Percentiles rank a stretch among this genome's conserved stretches.
phyloP scores from a whole-genome alignment of 2,329 filamentous ascomycete genomes.

The Fusarium concolor region DNA sequence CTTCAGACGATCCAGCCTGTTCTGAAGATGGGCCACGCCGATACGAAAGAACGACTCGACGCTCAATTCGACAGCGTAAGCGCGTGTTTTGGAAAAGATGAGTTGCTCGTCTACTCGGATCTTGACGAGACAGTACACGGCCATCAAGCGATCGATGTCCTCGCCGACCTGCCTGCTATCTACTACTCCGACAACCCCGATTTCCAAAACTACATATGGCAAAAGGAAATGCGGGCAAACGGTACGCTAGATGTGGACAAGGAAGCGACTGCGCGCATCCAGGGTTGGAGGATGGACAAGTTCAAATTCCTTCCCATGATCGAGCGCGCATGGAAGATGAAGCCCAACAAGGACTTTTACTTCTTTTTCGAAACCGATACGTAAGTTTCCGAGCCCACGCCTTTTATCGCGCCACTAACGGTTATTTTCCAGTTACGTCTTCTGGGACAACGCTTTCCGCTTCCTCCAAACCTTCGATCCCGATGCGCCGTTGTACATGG shows the following conservation, averaged over 20 bases:
- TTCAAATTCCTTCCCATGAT: conserved; percentile 69
- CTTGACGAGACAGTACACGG: conserved; percentile 58
- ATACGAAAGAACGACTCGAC: conserved; percentile 44
- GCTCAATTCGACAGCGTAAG: conserved; percentile 65
- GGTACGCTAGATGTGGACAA: conserved; percentile 49
- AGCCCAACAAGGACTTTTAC: conserved; percentile 64
- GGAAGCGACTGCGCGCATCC: conserved; percentile 49
- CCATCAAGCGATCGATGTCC: conserved; percentile 58
- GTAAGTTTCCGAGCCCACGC: conserved; percentile 46
- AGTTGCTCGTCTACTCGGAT: conserved; percentile 64
- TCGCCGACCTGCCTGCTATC: conserved; percentile 57
- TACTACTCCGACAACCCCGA: conserved; percentile 53
- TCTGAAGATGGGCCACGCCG: conserved; percentile 51
- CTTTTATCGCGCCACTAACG: conserved; percentile 4
- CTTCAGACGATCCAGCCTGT: conserved; percentile 50
- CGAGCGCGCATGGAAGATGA: conserved; percentile 60
- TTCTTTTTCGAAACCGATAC: conserved; percentile 69
- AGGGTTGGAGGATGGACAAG: conserved; percentile 66
- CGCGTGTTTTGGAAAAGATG: conserved; percentile 58
- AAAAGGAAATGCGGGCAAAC: conserved; percentile 51
- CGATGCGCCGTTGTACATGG: conserved; percentile 59
- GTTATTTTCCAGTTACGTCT: conserved; percentile 40
- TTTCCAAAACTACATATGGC: conserved; percentile 56
- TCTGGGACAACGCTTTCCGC: conserved; percentile 59
- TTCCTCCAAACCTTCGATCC: conserved; percentile 62